A percentile compares a stretch with the other conserved stretches of the same genome.
These are phyloP conservation scores for Globisporangium acanthophoron DNA, from an alignment of 352 stramenopile species.

Conservation along the genomic window DNA sequence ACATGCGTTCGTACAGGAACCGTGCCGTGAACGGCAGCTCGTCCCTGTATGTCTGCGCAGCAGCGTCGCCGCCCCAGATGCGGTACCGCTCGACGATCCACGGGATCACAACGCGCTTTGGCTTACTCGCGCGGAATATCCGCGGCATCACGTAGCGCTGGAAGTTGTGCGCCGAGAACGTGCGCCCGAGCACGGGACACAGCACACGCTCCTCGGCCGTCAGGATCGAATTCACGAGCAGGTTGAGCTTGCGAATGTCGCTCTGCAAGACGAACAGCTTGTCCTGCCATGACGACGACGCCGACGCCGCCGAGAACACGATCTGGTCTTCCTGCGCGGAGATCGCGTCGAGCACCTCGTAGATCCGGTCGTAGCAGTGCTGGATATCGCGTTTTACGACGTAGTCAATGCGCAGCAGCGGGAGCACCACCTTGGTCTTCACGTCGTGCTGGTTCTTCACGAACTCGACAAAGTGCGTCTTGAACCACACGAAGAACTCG, in stretches of 20 bases:
- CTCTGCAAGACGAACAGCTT: constrained; percentile 45
- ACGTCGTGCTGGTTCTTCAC: constrained; percentile 64
- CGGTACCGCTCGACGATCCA: constrained; percentile 80
- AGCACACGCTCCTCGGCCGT: constrained; percentile 61
- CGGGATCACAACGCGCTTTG: constrained; percentile 66
- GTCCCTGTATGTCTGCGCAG: constrained; percentile 58
- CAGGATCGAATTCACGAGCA: constrained; percentile 60
- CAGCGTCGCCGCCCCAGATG: constrained; percentile 57
- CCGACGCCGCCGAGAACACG: constrained; percentile 40
- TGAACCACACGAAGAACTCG: constrained; percentile 82
- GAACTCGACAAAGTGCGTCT: constrained; percentile 76
- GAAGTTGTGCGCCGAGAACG: constrained; percentile 71
- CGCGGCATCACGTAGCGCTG: constrained; percentile 71
- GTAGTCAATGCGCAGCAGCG: constrained; percentile 55
- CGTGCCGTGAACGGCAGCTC: constrained; percentile 68
- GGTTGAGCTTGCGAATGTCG: constrained; percentile 69
- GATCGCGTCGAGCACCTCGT: constrained; percentile 52
- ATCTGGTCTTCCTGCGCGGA: constrained; percentile 48
- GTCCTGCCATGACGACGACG: constrained; percentile 36
- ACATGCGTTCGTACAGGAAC: constrained; percentile 78
- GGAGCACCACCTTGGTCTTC: constrained; percentile 59
- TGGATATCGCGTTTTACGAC: constrained; percentile 59
- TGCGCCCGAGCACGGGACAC: constrained; percentile 48
- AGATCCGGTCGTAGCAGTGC: constrained; percentile 60
- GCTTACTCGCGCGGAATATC: constrained; percentile 54